Conservation (phyloP, 106 monocot genomes). For the Dioscorea dumetorum region DNA sequence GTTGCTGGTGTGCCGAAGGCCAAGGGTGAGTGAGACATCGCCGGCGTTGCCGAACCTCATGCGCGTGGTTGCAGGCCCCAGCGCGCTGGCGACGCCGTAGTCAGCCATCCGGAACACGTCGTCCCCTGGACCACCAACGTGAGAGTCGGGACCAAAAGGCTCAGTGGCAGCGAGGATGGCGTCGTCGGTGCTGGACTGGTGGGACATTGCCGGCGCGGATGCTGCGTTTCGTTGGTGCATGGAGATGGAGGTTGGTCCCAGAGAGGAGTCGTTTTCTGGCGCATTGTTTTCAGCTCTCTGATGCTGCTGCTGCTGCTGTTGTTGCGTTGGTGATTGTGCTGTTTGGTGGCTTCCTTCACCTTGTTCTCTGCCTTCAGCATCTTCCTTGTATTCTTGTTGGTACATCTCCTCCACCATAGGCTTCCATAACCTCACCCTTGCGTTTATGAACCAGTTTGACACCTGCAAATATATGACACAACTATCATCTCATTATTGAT, state of each 20-base stretch:
- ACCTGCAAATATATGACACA: constrained; percentile 32
- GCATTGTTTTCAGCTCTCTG: constrained; percentile 12
- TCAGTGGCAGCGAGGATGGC: constrained; percentile 17
- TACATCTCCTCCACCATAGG: constrained; percentile 99
- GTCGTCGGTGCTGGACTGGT: not conserved
- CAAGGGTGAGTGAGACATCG: constrained; percentile 91
- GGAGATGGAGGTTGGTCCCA: not conserved
- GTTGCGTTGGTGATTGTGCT: constrained; percentile 23
- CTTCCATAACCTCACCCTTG: constrained; percentile 91
- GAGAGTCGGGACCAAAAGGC: constrained; percentile 16
- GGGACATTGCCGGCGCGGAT: not conserved
- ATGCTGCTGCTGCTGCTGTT: constrained; percentile 19
- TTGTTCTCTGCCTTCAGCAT: constrained; percentile 7
- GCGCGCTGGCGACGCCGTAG: constrained; percentile 1
- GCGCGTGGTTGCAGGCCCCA: constrained; percentile 21
- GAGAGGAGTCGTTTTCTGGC: constrained; percentile 25
- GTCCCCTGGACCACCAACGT: constrained; percentile 11
- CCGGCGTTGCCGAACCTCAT: constrained; percentile 41
- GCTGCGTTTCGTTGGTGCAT: not conserved
- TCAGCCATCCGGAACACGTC: constrained; percentile 21
- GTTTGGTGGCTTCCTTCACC: constrained; percentile 7
- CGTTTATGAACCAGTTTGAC: constrained; percentile 99
- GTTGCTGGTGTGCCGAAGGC: constrained; percentile 68
- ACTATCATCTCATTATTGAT: no score
- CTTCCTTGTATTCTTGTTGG: constrained; percentile 70